Evolutionary conservation across 345 rosid species (phyloP).

Genomic region (Gossypium raimondii): DNA sequence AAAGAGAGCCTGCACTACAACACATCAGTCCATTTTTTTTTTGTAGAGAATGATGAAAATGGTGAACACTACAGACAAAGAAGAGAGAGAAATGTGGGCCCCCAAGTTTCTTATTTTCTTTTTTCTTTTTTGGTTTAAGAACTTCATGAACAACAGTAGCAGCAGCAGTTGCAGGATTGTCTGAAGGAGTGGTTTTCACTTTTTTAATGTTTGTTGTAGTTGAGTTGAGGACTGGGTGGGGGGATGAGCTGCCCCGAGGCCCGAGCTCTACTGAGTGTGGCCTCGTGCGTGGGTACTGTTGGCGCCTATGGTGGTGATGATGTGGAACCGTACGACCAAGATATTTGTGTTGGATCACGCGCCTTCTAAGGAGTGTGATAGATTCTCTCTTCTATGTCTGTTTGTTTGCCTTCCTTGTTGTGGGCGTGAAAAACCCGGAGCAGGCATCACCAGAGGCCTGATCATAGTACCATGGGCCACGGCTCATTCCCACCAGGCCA

Average conservation of each 20-base stretch:
- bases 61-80: constrained; percentile 16
- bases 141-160: background rate
- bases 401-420: background rate
- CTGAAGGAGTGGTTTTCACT: background rate
- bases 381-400: background rate
- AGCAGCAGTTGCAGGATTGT: background rate
- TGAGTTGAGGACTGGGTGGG: too few species aligned
- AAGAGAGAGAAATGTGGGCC: background rate
- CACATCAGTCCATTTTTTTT: background rate
- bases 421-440: background rate
- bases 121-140: background rate
- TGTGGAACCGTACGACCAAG: background rate
- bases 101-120: background rate
- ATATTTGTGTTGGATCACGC: background rate
- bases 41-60: background rate
- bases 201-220: background rate
- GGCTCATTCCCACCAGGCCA: too few species aligned
- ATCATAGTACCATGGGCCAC: background rate
- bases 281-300: background rate
- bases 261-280: background rate
- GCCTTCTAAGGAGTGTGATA: background rate
- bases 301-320: background rate
- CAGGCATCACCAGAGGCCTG: background rate
- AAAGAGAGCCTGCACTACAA: background rate
- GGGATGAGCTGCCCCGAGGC: background rate